Evolutionary conservation across 148 eudicot species (phyloP), one percentile per base, ranked within the genome.

Genomic region (Rhododendron williamsianum): DNA sequence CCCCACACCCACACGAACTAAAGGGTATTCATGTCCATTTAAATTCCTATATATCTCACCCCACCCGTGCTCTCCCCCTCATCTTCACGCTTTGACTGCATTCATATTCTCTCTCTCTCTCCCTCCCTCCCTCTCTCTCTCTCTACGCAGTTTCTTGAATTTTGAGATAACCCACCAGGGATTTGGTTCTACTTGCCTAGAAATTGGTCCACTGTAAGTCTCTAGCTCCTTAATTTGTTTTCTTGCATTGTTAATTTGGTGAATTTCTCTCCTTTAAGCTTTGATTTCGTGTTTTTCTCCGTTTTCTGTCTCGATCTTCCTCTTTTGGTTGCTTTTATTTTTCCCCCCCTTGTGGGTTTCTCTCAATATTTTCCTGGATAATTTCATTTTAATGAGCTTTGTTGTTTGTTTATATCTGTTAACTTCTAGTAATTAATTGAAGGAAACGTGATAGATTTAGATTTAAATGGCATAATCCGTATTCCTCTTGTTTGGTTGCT

Each of bases 11-110:
- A 52, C 91, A 83, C 88, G 85, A 85, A 78, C 46, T 81, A 73
- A 84, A 80, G 90, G 87, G 43, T 56, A 90, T 83, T 89, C 83
- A 78, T 88, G 89, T 90, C 87, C 86, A 90, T 84, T 88, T 79
- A 9, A 10, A 21, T 15, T 46, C 81, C 69, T 91, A 92, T 90
- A 90, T 86, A 74, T 46, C 72, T 78, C 78, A 18, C 79, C 78
- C 79, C 78, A 45, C 74, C 87, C 87, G 60, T 76, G 76, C 81
- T 83, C 78, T 21, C 80, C 15, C 30, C 30, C 80, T 77, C 79
- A 76, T 85, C 82, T 4, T 45, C 54, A 51, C 15, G 18, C 60
- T 25, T 65, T 83, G 78, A 63, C 27, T 45, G 25, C 12, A 27
- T 27, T 10, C 80, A 43, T 33, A 33, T 33, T 76, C 78, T 76